Evolutionary conservation across 1,139 yeast genomes (phyloP), one percentile per base, ranked within the genome.

Genomic region (Geotrichum cucujoidarum): DNA sequence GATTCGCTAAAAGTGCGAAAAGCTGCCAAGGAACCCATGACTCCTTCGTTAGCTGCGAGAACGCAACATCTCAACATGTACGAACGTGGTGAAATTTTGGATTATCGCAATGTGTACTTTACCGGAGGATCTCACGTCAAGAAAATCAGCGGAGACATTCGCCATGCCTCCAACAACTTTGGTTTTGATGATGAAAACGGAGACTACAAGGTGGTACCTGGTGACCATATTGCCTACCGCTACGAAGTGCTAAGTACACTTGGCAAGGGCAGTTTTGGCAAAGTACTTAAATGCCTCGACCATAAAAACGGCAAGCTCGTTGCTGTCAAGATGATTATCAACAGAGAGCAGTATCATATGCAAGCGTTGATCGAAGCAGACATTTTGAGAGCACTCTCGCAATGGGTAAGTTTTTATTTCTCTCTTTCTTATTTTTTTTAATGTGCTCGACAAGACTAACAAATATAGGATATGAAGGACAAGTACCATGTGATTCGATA

Each of bases 241-340:
- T 88, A 82, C 60, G 81, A 85, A 55, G 78, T 86, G 6, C 51
- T 75, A 29, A 66, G 71, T 2, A 67, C 72, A 2, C 69, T 88
- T 14, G 96, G 96, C 0, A 80, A 76, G 50, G 96, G 96, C 3
- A 81, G 92, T 30, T 88, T 88, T 70, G 96, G 96, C 0, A 81
- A 80, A 51, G 96, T 88, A 1, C 69, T 85, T 7, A 72, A 77
- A 51, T 83, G 92, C 54, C 64, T 68, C 27, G 95, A 88, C 64
- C 87, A 84, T 61, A 81, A 82, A 60, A 68, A 69, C 18, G 73
- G 74, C 1, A 66, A 69, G 32, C 54, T 73, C 10, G 85, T 83
- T 14, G 95, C 95, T 0, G 72, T 88, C 22, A 88, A 88, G 61
- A 77, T 88, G 50, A 81, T 88, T 52, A 81, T 84, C 53, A 85